Evolutionary conservation across 352 stramenopile species (phyloP).

Genomic region (Globisporangium okanoganense): DNA sequence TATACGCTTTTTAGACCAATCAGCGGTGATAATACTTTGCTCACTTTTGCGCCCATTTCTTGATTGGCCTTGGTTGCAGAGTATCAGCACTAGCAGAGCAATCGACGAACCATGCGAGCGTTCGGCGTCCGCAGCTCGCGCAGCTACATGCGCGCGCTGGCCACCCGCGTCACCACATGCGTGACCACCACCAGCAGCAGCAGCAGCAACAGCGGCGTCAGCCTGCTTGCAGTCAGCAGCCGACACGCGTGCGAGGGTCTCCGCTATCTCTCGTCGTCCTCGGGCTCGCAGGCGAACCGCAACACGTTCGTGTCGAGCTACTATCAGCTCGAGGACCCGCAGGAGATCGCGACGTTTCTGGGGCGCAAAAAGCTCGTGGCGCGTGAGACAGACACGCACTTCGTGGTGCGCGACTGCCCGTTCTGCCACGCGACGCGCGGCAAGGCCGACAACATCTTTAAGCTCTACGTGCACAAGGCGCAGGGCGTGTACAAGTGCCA

Average conservation of each 20-base stretch:
- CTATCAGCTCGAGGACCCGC: slow-evolving; percentile 63
- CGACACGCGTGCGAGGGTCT: slow-evolving; percentile 4
- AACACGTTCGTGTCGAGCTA: slow-evolving; percentile 79
- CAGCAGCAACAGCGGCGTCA: not conserved
- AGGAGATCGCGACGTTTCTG: slow-evolving; percentile 66
- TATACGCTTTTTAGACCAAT: not conserved
- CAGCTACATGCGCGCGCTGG: slow-evolving; percentile 13
- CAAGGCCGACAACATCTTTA: slow-evolving; percentile 87
- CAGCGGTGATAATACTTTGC: not conserved
- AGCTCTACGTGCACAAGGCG: slow-evolving; percentile 88
- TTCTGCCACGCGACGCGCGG: slow-evolving; percentile 84
- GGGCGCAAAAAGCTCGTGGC: slow-evolving; percentile 62
- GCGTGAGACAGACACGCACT: slow-evolving; percentile 75
- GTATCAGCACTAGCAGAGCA: not conserved
- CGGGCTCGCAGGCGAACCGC: slow-evolving; percentile 14
- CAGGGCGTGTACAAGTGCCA: slow-evolving; percentile 90
- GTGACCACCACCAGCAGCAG: not conserved
- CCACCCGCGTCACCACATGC: not conserved
- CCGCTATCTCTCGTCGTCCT: slow-evolving; percentile 22
- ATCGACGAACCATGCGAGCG: slow-evolving; percentile 15
- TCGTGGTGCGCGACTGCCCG: slow-evolving; percentile 80
- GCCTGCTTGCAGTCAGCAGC: not conserved
- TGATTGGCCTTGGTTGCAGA: slow-evolving; percentile 12
- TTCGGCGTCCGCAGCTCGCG: slow-evolving; percentile 20
- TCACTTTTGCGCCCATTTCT: not conserved